Evolutionary conservation across 495 filamentous ascomycete species (phyloP), one percentile per base, ranked within the genome.

Genomic region (Penicillium samsonianum): DNA sequence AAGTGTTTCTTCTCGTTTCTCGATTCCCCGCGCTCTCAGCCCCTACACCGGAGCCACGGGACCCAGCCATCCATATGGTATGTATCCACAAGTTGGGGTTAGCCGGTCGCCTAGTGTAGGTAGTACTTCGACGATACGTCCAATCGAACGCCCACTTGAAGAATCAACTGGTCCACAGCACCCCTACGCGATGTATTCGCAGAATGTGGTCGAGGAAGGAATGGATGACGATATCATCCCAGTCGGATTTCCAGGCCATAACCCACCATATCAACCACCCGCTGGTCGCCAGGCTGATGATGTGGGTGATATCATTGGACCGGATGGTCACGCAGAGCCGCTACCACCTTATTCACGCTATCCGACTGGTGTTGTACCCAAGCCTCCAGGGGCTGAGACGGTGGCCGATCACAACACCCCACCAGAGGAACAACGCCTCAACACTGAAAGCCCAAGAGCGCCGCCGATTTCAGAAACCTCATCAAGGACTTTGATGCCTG

Each of bases 301-400:
- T 57, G 77, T 84, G 26, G 90, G 85, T 14, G 91, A 92, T 72
- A 82, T 96, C 8, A 84, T 96, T 59, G 91, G 91, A n/a, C 89
- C 90, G 0, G 89, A 93, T 63, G 92, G 92, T 1, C 91, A 96
- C 69, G 87, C 89, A 3, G 92, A 97, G 67, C 90, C 92, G 61
- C 76, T 96, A 31, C 92, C 92, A 17, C 92, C 92, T 12, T 97
- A 97, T 72, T 87, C 90, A 12, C 81, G 87, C 59, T 92, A 90
- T 68, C 86, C 90, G 2, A 83, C 88, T 45, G 85, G 81, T 5
- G 73, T 72, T 10, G 68, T 69, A 23, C 75, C 76, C 1, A 77
- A 76, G 57, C 62, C 70, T 20, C 69, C 65, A 35, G 61, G 64
- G 5, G 45, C 59, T 14, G 65, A 74, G 48, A 47, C 57, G n/a